Conservation (phyloP, 208 protist genomes). For the Spongospora subterranea region DNA sequence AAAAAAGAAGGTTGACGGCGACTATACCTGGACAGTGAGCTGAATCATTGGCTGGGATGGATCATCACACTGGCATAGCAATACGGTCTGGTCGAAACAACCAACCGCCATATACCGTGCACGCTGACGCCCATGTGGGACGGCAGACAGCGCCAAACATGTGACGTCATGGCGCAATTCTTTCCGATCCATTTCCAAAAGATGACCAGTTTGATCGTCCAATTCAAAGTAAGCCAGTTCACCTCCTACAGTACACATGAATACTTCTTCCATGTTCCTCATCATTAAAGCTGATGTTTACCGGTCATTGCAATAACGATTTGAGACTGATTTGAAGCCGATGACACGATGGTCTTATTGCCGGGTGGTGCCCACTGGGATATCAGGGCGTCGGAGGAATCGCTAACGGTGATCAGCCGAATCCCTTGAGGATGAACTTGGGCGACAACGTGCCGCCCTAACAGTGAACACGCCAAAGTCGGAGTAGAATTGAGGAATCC, state of each 20-base stretch:
- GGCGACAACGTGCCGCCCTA: constrained; percentile 78
- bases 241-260: neutral
- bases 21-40: constrained; percentile 57
- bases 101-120: constrained; percentile 77
- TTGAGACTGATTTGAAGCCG: constrained; percentile 77
- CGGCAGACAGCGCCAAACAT: constrained; percentile 75
- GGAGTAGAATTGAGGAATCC: constrained; percentile 59
- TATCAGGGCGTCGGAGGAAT: constrained; percentile 65
- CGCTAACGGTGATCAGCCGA: constrained; percentile 33
- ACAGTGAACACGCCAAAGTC: constrained; percentile 78
- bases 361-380: constrained; percentile 81
- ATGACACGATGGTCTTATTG: constrained; percentile 68
- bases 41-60: constrained; percentile 58
- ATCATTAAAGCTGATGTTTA: constrained; percentile 68
- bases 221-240: constrained; percentile 88
- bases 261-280: too few relatives aligned
- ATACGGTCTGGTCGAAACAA: constrained; percentile 65
- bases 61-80: constrained; percentile 67
- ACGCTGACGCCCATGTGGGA: constrained; percentile 73
- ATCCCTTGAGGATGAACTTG: constrained; percentile 82
- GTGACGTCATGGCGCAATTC: constrained; percentile 75
- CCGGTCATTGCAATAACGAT: constrained; percentile 79
- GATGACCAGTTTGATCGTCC: constrained; percentile 72
- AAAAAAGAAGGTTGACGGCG: too few relatives aligned
- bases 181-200: constrained; percentile 78